phyloP scores from a whole-genome alignment of 768 basidiomycete species.

The Psilocybe cubensis region DNA sequence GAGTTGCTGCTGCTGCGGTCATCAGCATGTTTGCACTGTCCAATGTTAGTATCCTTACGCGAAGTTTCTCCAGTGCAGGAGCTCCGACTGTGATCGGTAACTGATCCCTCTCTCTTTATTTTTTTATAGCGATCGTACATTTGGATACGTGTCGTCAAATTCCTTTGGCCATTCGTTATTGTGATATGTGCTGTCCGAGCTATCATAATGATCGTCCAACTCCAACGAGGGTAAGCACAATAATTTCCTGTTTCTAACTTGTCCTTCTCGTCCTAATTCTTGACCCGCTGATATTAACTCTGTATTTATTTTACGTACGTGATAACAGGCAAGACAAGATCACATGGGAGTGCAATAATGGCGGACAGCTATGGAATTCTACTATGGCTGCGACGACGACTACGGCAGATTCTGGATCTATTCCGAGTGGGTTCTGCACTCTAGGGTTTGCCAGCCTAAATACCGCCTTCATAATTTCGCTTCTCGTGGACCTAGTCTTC shows the following conservation, averaged over 20 bases:
- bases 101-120: slow-evolving; percentile 18
- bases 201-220: slow-evolving; percentile 74
- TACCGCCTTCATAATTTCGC: slow-evolving; percentile 64
- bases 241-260: slow-evolving; percentile 13
- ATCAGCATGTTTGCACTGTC: slow-evolving; percentile 63
- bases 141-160: slow-evolving; percentile 65
- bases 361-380: slow-evolving; percentile 62
- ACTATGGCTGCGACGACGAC: slow-evolving; percentile 43
- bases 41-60: slow-evolving; percentile 49
- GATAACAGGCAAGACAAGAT: slow-evolving; percentile 64
- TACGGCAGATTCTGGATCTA: slow-evolving; percentile 37
- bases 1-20: slow-evolving; percentile 51
- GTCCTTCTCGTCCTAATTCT: slow-evolving; percentile 1
- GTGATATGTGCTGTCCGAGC: slow-evolving; percentile 65
- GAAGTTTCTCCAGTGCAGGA: slow-evolving; percentile 22
- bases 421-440: slow-evolving; percentile 61
- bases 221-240: slow-evolving; percentile 60
- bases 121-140: slow-evolving; percentile 63
- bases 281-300: slow-evolving; percentile 18
- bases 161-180: slow-evolving; percentile 75
- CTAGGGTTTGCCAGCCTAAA: slow-evolving; percentile 63
- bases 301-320: slow-evolving; percentile 14
- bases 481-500: slow-evolving; percentile 67
- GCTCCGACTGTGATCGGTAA: slow-evolving; percentile 17
- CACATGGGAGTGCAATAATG: slow-evolving; percentile 73